phyloP scores from a whole-genome alignment of 2,329 filamentous ascomycete genomes.

The Clonostachys chloroleuca region DNA sequence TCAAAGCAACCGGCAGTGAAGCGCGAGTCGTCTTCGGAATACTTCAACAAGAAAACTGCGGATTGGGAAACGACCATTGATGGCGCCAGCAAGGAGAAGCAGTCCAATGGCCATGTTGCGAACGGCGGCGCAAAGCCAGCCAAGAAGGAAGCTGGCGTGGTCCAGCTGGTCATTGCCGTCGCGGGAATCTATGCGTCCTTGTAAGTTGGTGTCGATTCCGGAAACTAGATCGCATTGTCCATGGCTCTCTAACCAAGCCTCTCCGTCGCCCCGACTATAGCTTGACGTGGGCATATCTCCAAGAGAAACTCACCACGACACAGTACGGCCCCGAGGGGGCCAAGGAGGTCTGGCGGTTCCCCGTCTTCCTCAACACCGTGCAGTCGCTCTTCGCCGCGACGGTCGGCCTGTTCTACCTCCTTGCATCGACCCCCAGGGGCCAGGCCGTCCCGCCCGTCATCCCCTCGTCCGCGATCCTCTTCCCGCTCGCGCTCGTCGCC shows the following conservation, averaged over 20 bases:
- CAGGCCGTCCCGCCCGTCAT: slow-evolving; percentile 60
- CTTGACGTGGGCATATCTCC: slow-evolving; percentile 91
- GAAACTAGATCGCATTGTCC: background rate
- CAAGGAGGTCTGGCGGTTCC: slow-evolving; percentile 82
- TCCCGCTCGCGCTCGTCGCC: slow-evolving; percentile 78
- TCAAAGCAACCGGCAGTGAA: slow-evolving; percentile 66
- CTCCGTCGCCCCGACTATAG: slow-evolving; percentile 36
- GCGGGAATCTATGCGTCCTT: slow-evolving; percentile 95
- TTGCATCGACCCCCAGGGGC: slow-evolving; percentile 49
- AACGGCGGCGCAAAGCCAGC: slow-evolving; percentile 19
- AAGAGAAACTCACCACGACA: slow-evolving; percentile 96
- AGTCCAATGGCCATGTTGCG: slow-evolving; percentile 11
- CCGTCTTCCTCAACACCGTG: slow-evolving; percentile 93
- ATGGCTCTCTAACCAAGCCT: background rate
- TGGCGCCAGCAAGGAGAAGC: slow-evolving; percentile 12
- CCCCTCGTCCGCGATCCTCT: slow-evolving; percentile 68
- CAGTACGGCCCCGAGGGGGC: slow-evolving; percentile 63
- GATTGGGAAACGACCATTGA: slow-evolving; percentile 24
- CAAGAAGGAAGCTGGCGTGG: slow-evolving; percentile 53
- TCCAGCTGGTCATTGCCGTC: slow-evolving; percentile 83
- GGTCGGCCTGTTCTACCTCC: slow-evolving; percentile 78
- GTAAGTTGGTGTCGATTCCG: slow-evolving; percentile 45
- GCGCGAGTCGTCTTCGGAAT: slow-evolving; percentile 63
- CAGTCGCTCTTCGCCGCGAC: slow-evolving; percentile 86
- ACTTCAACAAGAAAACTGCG: slow-evolving; percentile 45